Evolutionary conservation across 2,329 filamentous ascomycete genomes (phyloP), one percentile per base, ranked within the genome.

Genomic region (Nigrospora oryzae): DNA sequence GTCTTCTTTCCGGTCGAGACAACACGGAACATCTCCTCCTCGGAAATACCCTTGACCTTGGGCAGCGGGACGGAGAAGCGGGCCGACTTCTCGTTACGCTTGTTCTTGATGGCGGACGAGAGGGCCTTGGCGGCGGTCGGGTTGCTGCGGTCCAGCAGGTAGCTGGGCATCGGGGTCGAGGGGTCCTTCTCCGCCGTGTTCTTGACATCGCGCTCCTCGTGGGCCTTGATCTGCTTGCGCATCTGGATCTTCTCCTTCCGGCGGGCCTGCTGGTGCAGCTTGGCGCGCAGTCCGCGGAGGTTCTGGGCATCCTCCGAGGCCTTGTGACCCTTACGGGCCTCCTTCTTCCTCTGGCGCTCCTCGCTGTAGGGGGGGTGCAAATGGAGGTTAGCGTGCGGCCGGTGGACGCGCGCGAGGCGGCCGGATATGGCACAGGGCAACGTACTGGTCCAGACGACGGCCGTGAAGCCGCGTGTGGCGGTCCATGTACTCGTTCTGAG

Each of bases 201-300:
- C 71, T 97, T 95, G 74, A 97, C 83, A 62, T 96, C 94, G 69
- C 89, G 84, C 74, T 96, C 88, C 70, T 98, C 93, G 73, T 95
- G 88, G 38, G 88, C 86, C 70, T 86, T 88, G 78, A 98, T 94
- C 60, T 83, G 74, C 77, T 95, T 95, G 69, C 85, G 86, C 85
- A 95, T 90, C 77, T 95, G 89, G 63, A 95, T 95, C 84, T 98
- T 98, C 75, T 98, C 90, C 65, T 90, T 86, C 72, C 89, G 87
- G 23, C 93, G 81, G 75, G 90, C 89, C 79, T 97, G 84, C 66
- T 91, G 85, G 72, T 93, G 84, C 59, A 95, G 74, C 76, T 98
- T 98, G 56, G 93, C 93, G 51, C 89, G 78, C 57, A 97, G 80
- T 53, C 93, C 93, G 50, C 86, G 84, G 60, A 96, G 77, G 66